A percentile compares a stretch with the other conserved stretches of the same genome.
phyloP scores from a whole-genome alignment of 306 rosid species.

The Vigna unguiculata region DNA sequence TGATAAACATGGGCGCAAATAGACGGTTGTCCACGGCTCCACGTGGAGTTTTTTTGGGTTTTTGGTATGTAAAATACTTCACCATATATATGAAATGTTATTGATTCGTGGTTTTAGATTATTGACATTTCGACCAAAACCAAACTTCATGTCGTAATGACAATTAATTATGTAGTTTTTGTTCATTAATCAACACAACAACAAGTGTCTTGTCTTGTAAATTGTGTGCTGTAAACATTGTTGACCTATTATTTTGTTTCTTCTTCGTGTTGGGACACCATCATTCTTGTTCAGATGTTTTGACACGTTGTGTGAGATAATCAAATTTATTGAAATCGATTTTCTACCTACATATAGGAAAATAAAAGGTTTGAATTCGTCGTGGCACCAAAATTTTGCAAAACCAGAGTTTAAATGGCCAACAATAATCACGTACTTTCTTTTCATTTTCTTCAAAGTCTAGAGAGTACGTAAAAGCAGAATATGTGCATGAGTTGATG shows the following conservation, averaged over 20 bases:
- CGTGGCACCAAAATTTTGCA: neutral
- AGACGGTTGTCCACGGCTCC: conserved; percentile 39
- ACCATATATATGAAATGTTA: neutral
- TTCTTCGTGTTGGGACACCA: conserved; percentile 31
- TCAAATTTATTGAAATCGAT: neutral
- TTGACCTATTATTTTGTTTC: conserved; percentile 20
- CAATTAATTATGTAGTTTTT: neutral
- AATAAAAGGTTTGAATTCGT: neutral
- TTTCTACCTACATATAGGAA: neutral
- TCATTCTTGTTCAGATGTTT: neutral
- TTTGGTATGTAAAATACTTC: neutral
- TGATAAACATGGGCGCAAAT: conserved; percentile 2
- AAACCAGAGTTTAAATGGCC: neutral
- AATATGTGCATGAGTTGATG: too few species aligned
- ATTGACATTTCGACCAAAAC: conserved; percentile 19
- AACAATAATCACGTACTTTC: neutral
- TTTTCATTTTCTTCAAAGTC: neutral
- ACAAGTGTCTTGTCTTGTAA: conserved; percentile 34
- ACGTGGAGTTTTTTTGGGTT: conserved; percentile 9
- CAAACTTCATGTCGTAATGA: neutral
- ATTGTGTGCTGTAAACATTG: neutral
- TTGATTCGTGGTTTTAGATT: neutral
- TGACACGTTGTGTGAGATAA: neutral
- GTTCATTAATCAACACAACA: neutral
- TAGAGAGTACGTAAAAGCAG: neutral